A percentile compares a stretch with the other conserved stretches of the same genome.
Evolutionary conservation across 352 stramenopile species (phyloP).

Genomic region (Globisporangium takayamanum): DNA sequence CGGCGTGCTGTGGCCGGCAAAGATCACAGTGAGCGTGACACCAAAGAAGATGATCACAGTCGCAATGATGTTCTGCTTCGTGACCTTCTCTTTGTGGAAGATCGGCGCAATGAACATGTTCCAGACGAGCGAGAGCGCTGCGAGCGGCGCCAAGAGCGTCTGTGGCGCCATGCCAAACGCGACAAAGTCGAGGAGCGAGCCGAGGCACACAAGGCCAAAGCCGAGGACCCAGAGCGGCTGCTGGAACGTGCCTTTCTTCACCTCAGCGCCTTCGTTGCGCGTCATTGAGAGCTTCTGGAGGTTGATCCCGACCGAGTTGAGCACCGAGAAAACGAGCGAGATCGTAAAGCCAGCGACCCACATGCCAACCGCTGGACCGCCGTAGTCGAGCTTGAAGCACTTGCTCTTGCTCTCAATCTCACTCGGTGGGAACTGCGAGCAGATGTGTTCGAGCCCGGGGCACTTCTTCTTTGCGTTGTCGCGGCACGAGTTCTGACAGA

Average conservation of each 20-base stretch:
- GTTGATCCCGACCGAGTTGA: constrained; percentile 89
- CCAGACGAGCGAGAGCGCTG: constrained; percentile 86
- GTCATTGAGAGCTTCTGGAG: constrained; percentile 88
- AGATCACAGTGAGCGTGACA: constrained; percentile 87
- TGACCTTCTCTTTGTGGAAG: constrained; percentile 89
- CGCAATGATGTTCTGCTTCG: constrained; percentile 67
- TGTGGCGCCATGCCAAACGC: constrained; percentile 89
- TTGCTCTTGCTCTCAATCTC: constrained; percentile 63
- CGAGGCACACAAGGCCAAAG: constrained; percentile 74
- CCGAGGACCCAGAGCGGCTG: constrained; percentile 89
- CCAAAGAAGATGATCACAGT: constrained; percentile 87
- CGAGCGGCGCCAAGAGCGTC: constrained; percentile 85
- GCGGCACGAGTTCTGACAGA: constrained; percentile 60
- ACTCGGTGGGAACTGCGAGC: constrained; percentile 25
- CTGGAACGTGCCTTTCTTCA: constrained; percentile 70
- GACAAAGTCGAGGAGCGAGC: constrained; percentile 87
- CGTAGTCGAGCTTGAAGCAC: constrained; percentile 77
- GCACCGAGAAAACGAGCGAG: constrained; percentile 82
- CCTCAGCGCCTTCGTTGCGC: constrained; percentile 52
- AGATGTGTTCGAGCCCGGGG: constrained; percentile 56
- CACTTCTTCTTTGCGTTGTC: constrained; percentile 56
- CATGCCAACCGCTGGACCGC: constrained; percentile 65
- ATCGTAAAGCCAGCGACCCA: constrained; percentile 86
- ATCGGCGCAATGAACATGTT: constrained; percentile 90
- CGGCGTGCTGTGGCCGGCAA: constrained; percentile 79